Base-by-base conservation (phyloP, 208 protist species). In the Trypanosoma platydactyli region DNA sequence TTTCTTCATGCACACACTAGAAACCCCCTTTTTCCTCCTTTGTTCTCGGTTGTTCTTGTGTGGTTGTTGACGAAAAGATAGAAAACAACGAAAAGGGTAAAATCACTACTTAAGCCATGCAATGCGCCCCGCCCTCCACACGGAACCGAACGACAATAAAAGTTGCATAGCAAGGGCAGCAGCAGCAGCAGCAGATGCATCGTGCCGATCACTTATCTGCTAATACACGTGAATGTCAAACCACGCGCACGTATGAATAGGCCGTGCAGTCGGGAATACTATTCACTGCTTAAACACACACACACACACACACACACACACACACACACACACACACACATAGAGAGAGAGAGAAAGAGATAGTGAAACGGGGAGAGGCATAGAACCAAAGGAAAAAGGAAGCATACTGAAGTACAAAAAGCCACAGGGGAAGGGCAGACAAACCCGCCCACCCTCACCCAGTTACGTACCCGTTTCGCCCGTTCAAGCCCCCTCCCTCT, bases 1-100 rank as follows among this genome's bases (percentile, higher is more conserved):
- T 6, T 61, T 60, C 44, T 38, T 63, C 68, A 74, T 74, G 48
- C 27, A 45, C 24, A 42, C 44, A 22, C 44, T 48, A 48, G 6
- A 48, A 4, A 16, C 7, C 13, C 40, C 40, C 13, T 44, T 44
- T 44, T 44, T 48, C n/a, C n/a, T n/a, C 6, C 3, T 48, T 16
- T 16, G 44, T 16, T 22, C 13, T 3, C 33, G 3, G 33, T 38
- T 38, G 33, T 38, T 38, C 33, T 38, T 38, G 33, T 38, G 33
- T 38, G 33, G 33, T 22, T 24, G n/a, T 38, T 38, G 3, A 38
- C 7, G 33, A 38, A 11, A 11, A 38, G 33, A 38, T 38, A 11
- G 13, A 51, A 51, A 51, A 24, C 1, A n/a, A 51, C 13, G n/a
- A 25, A 51, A 15, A 51, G 1, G 46, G 13, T 1, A 51, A 51